These are phyloP conservation scores for Hyaloperonospora arabidopsidis DNA, from an alignment of 352 stramenopile species.

Conservation along the genomic window DNA sequence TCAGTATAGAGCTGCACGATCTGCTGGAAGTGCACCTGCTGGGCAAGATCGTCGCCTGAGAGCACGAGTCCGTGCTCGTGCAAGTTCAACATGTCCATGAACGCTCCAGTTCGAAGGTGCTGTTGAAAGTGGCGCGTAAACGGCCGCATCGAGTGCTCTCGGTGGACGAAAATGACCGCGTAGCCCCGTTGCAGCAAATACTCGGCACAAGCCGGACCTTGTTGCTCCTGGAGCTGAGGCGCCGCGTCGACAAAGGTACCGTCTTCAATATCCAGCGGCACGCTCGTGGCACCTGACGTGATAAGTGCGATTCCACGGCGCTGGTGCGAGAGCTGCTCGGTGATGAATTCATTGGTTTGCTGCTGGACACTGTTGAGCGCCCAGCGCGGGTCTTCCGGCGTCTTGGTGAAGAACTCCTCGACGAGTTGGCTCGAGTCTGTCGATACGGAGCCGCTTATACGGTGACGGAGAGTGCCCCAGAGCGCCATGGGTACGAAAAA, in stretches of 20 bases:
- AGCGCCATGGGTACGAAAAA: slow-evolving; percentile 41
- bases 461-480: slow-evolving; percentile 73
- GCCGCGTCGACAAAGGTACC: slow-evolving; percentile 72
- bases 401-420: slow-evolving; percentile 77
- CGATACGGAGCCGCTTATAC: slow-evolving; percentile 48
- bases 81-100: slow-evolving; percentile 75
- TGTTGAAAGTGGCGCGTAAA: slow-evolving; percentile 82
- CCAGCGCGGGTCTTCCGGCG: slow-evolving; percentile 51
- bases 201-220: slow-evolving; percentile 68
- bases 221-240: slow-evolving; percentile 63
- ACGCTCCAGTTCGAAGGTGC: slow-evolving; percentile 72
- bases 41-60: slow-evolving; percentile 51
- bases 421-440: slow-evolving; percentile 70
- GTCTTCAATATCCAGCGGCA: slow-evolving; percentile 55
- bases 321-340: slow-evolving; percentile 40
- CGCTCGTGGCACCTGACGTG: slow-evolving; percentile 69
- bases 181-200: slow-evolving; percentile 75
- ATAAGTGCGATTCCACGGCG: slow-evolving; percentile 74
- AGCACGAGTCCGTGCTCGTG: slow-evolving; percentile 50
- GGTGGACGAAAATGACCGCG: slow-evolving; percentile 75
- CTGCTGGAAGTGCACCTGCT: slow-evolving; percentile 66
- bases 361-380: slow-evolving; percentile 32
- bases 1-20: slow-evolving; percentile 50
- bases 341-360: slow-evolving; percentile 51
- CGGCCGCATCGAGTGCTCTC: slow-evolving; percentile 65